Base-by-base conservation (phyloP, 176 grass and related monocot species). In the Oropetium thomaeum region DNA sequence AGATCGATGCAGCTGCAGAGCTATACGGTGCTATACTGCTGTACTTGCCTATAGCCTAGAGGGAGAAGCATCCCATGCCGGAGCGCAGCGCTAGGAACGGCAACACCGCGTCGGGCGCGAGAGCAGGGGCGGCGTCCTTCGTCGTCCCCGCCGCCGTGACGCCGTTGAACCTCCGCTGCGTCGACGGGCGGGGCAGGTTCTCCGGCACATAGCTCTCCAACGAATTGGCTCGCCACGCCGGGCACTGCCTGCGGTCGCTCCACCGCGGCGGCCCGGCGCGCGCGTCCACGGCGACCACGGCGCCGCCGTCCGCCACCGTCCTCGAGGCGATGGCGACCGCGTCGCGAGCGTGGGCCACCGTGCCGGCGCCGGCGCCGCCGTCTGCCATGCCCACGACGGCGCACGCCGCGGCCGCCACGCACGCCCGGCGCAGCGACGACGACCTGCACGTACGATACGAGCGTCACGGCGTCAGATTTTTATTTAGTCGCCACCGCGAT, bases 151-250 rank as follows among this genome's bases (percentile, higher is more conserved):
- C 31, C 22, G 71, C 67, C 34, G 19, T n/a, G 51, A 93, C 40
- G 22, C 57, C 65, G 67, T 86, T 89, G 42, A 74, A 57, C 87
- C 85, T 86, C 62, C 83, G 84, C 62, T 71, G 81, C n/a, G 29
- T 48, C 28, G 67, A 83, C 6, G 88, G 94, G 27, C 94, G 88
- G 10, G 94, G 94, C 59, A 97, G 79, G 76, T 97, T 89, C 88
- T 97, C 94, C 66, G 90, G 94, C 81, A 97, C 57, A 30, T 89
- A 78, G 84, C 82, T 97, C 88, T 97, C 94, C 38, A 97, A 66
- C 35, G 83, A 89, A 73, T 97, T 97, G 44, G 79, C 80, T 0
- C 37, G 79, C 94, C 94, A 97, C 39, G 88, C 86, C 13, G 94
- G 94, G 74, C 94, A 97, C 85, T 49, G 79, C 71, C 94, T 40